Evolutionary conservation across 2,329 filamentous ascomycete genomes (phyloP).

Genomic region (Arthrinium puccinioides): DNA sequence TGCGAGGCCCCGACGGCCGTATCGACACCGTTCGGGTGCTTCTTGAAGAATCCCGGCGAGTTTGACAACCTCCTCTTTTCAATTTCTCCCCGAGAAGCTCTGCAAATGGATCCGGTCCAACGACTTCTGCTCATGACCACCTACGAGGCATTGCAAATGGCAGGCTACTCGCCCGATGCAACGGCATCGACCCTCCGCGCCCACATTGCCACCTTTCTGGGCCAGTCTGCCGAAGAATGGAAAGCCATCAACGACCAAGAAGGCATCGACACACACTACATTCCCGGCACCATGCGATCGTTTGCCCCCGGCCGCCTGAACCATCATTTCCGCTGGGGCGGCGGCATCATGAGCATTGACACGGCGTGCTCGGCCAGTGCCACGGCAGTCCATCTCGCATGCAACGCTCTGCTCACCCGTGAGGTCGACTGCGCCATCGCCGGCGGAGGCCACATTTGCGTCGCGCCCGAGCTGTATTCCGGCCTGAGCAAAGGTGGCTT

Average conservation of each 20-base stretch:
- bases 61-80: slow-evolving; percentile 15
- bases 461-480: slow-evolving; percentile 37
- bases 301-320: slow-evolving; percentile 17
- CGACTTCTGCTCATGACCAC: slow-evolving; percentile 11
- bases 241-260: slow-evolving; percentile 20
- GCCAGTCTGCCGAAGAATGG: slow-evolving; percentile 25
- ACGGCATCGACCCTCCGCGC: slow-evolving; percentile 5
- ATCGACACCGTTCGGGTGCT: slow-evolving; percentile 12
- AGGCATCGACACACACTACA: slow-evolving; percentile 32
- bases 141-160: slow-evolving; percentile 16
- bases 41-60: slow-evolving; percentile 14
- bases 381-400: slow-evolving; percentile 27
- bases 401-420: slow-evolving; percentile 14
- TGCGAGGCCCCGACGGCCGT: slow-evolving; percentile 8
- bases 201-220: slow-evolving; percentile 28
- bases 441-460: slow-evolving; percentile 7
- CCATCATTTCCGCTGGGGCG: slow-evolving; percentile 23
- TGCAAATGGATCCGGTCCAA: slow-evolving; percentile 10
- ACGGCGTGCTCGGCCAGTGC: slow-evolving; percentile 26
- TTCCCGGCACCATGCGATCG: slow-evolving; percentile 22
- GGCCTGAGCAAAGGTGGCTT: slow-evolving; percentile 54
- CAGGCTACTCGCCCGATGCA: slow-evolving; percentile 13
- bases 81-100: slow-evolving; percentile 13
- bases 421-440: slow-evolving; percentile 32
- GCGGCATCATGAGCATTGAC: slow-evolving; percentile 18